Percentiles rank a stretch among this genome's conserved stretches.
Evolutionary conservation across 441 rosid species (phyloP).

Genomic region (Euphorbia corollata): DNA sequence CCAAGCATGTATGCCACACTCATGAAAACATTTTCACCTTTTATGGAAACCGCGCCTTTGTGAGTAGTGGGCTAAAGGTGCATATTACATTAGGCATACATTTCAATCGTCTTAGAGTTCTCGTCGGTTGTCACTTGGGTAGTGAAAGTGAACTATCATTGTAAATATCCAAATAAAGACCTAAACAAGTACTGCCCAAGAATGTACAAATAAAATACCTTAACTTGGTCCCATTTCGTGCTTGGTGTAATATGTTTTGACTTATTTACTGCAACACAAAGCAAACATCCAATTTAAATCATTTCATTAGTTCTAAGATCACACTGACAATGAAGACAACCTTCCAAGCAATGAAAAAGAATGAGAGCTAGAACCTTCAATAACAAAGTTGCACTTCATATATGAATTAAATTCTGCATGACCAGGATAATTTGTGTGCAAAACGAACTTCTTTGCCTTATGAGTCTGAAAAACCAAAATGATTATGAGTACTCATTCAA

Average conservation of each 20-base stretch:
- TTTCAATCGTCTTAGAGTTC: neutral
- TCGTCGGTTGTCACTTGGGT: neutral
- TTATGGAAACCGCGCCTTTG: neutral
- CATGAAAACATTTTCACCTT: neutral
- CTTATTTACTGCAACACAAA: slow-evolving; percentile 45
- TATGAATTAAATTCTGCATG: slow-evolving; percentile 96
- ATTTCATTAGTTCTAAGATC: slow-evolving; percentile 11
- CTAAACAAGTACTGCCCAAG: no score
- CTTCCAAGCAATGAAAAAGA: slow-evolving; percentile 16
- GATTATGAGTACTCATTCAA: slow-evolving; percentile 5
- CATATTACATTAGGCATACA: neutral
- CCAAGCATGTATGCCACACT: neutral
- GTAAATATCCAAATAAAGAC: slow-evolving; percentile 1
- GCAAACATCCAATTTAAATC: slow-evolving; percentile 22
- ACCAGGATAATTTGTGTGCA: slow-evolving; percentile 96
- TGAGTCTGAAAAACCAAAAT: slow-evolving; percentile 63
- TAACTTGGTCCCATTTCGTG: slow-evolving; percentile 94
- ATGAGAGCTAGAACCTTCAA: slow-evolving; percentile 46
- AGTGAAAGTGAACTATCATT: neutral
- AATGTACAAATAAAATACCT: slow-evolving; percentile 39
- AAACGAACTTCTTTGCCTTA: slow-evolving; percentile 83
- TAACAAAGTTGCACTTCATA: slow-evolving; percentile 84
- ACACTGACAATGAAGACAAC: slow-evolving; percentile 11
- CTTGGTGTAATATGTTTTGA: slow-evolving; percentile 65
- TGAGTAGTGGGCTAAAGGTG: neutral